phyloP scores from a whole-genome alignment of 176 grass and related monocot genomes.

The Rhipidocladum racemiflorum region DNA sequence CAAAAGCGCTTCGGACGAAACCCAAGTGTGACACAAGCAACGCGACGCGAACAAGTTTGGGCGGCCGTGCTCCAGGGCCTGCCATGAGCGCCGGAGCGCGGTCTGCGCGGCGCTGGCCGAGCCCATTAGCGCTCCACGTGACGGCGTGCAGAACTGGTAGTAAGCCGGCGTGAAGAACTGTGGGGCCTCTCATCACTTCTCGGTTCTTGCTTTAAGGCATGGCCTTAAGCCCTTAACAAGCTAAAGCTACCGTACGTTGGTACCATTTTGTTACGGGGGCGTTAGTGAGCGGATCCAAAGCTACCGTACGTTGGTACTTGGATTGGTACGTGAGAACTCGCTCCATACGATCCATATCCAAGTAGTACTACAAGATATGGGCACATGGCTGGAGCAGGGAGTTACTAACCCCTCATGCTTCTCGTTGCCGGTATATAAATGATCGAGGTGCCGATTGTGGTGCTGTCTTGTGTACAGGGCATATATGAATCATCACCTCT shows the following conservation, averaged over 20 bases:
- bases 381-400: neutral
- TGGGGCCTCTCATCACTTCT: no score
- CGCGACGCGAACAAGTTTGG: no score
- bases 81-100: no score
- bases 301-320: no score
- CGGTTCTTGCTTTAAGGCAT: no score
- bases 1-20: neutral
- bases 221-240: no score
- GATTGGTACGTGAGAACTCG: neutral
- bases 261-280: no score
- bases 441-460: neutral
- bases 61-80: no score
- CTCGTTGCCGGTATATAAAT: neutral
- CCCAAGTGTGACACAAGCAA: slow-evolving; percentile 9
- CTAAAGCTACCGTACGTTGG: no score
- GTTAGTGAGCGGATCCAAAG: no score
- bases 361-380: neutral
- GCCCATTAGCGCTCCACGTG: slow-evolving; percentile 10
- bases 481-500: neutral
- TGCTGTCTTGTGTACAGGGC: neutral
- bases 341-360: neutral
- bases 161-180: no score
- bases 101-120: neutral
- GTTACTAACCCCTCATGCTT: neutral
- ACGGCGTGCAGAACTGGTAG: neutral